These are phyloP conservation scores for Arbutus unedo DNA, from an alignment of 148 eudicot genomes.

Conservation along the genomic window DNA sequence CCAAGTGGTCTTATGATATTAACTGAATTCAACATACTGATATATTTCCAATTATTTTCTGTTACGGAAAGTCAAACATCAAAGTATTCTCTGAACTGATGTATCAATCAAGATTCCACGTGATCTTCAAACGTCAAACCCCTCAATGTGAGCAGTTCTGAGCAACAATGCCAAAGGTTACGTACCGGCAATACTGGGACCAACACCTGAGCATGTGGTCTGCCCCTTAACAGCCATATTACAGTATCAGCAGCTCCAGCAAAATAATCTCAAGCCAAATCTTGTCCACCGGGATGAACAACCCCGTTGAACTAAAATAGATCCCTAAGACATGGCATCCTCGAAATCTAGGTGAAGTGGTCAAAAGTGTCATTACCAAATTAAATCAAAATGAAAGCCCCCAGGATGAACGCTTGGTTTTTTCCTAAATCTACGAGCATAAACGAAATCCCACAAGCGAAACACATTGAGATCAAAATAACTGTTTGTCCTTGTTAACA, in stretches of 20 bases:
- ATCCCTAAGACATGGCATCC: neutral
- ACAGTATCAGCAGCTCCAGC: neutral
- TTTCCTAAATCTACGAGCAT: neutral
- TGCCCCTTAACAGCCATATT: neutral
- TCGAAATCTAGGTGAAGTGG: neutral
- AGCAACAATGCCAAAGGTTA: conserved; percentile 6
- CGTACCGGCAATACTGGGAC: neutral
- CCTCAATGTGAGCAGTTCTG: neutral
- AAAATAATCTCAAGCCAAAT: neutral
- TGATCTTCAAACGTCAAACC: neutral
- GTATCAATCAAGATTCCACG: neutral
- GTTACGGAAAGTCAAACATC: neutral
- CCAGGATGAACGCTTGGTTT: neutral
- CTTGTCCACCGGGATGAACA: neutral
- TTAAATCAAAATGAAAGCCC: neutral
- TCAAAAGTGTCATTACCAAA: neutral
- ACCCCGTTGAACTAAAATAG: neutral
- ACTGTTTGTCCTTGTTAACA: neutral
- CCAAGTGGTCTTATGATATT: neutral
- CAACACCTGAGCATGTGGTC: neutral
- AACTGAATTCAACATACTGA: neutral
- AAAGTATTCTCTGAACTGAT: neutral
- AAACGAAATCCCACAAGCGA: neutral
- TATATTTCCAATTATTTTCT: neutral
- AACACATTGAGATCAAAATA: neutral